Evolutionary conservation across 192 early-diverging fungal species (phyloP), one percentile per base, ranked within the genome.

Genomic region (Coemansia reversa): DNA sequence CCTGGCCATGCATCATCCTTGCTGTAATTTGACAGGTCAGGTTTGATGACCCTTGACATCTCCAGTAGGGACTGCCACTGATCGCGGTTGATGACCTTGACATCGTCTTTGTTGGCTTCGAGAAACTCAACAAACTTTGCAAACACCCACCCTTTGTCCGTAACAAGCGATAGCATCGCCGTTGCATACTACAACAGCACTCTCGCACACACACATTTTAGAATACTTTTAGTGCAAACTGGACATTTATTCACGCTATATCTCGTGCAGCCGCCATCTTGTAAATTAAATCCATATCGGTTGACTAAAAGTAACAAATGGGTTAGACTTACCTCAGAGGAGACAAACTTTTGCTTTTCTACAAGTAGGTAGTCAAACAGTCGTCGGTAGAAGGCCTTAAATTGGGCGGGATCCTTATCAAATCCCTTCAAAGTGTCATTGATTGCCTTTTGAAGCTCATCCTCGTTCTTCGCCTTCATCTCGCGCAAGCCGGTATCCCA

Each of bases 1-100:
- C 53, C 63, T 20, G 77, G 77, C 77, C 77, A 80, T 19, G 77
- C 71, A 48, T 73, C 77, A 2, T 80, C 72, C n/a, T 70, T 66
- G 54, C 63, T 73, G 65, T 80, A 80, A 56, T 32, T 63, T 27
- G 64, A 55, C 29, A 80, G 53, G 23, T 60, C 54, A 7, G 30
- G 20, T 16, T 55, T 33, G 28, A 80, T 55, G 23, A 49, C 28
- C 65, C 29, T 58, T 25, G 72, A 67, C 23, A 80, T 62, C 51
- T 70, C 72, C 58, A 74, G 62, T 61, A 80, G 55, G 57, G 69
- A 67, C 62, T 73, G 67, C 77, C 77, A 80, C 45, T 80, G 77
- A 66, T 80, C 77, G 48, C 72, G 70, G 55, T 58, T 74, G 58
- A 80, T 58, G 11, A 60, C 48, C 68, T 74, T 58, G 61, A 71